A percentile compares a stretch with the other conserved stretches of the same genome.
Conservation (phyloP, 2,329 filamentous ascomycete genomes). For the Scedosporium aurantiacum region DNA sequence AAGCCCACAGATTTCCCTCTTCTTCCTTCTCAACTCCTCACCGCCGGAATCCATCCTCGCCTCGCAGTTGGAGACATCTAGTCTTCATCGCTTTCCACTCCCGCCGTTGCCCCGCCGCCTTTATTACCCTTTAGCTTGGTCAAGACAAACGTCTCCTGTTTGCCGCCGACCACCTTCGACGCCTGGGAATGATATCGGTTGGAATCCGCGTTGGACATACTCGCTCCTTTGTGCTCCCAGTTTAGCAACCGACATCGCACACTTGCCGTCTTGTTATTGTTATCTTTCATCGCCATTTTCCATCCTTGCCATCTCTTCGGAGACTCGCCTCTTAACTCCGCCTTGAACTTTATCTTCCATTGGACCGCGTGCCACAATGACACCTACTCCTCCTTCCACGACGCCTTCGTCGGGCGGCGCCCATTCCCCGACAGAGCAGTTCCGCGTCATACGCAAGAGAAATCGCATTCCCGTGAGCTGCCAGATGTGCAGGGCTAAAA, state of each 20-base stretch:
- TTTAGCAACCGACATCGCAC: not conserved
- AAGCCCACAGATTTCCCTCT: not conserved
- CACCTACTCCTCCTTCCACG: constrained; percentile 67
- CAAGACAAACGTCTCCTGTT: no score
- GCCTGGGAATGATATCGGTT: not conserved
- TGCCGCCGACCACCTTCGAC: not conserved
- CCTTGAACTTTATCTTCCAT: not conserved
- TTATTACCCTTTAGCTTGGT: no score
- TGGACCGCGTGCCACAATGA: constrained; percentile 37
- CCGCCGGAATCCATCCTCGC: not conserved
- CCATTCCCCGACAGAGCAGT: constrained; percentile 77
- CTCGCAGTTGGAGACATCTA: not conserved
- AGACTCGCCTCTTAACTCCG: not conserved
- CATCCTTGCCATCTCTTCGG: not conserved
- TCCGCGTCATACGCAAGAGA: constrained; percentile 79
- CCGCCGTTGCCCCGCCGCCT: no score
- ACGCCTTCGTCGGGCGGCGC: constrained; percentile 58
- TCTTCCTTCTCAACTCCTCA: not conserved
- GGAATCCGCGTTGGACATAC: not conserved
- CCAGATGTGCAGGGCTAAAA: constrained; percentile 80
- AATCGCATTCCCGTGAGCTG: constrained; percentile 89
- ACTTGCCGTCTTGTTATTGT: not conserved
- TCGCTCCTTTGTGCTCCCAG: not conserved
- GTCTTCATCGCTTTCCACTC: not conserved
- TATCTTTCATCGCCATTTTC: not conserved